Percentiles rank a stretch among this genome's conserved stretches.
Conservation (phyloP, 2,329 filamentous ascomycete genomes). For the Cladophialophora chaetospira region DNA sequence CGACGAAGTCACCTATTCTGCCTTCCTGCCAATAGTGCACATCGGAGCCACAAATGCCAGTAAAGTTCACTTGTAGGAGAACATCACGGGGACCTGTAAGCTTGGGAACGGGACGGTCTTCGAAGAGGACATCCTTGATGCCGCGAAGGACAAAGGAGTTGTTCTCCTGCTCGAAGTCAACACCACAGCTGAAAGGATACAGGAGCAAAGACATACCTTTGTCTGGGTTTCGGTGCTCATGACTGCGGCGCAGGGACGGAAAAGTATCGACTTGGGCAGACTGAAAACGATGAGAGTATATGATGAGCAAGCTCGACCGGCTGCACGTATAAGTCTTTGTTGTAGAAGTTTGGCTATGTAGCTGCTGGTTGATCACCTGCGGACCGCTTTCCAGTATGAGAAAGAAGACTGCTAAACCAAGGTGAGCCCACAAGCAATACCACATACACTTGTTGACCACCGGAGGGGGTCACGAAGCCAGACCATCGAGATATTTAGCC, state of each 20-base stretch:
- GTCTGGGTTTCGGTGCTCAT: conserved; percentile 27
- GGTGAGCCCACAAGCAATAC: not conserved
- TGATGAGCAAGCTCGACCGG: not conserved
- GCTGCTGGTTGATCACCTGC: conserved; percentile 1
- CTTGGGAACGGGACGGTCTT: conserved; percentile 72
- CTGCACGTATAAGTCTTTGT: not conserved
- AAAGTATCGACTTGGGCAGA: no score
- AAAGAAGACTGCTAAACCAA: not conserved
- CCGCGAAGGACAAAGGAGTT: conserved; percentile 83
- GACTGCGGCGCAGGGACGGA: not conserved
- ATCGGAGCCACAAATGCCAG: conserved; percentile 85
- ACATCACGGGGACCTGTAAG: conserved; percentile 68
- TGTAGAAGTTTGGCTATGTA: conserved; percentile 7
- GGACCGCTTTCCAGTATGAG: conserved; percentile 15
- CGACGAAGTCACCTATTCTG: conserved; percentile 47
- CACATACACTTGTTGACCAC: not conserved
- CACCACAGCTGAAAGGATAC: not conserved
- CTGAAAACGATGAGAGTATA: no score
- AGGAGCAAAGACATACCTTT: conserved; percentile 11
- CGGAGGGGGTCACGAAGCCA: conserved; percentile 5
- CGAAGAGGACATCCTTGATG: conserved; percentile 70
- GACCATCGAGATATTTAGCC: conserved; percentile 12
- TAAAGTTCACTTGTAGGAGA: conserved; percentile 78
- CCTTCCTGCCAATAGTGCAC: conserved; percentile 56
- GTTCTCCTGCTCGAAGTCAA: conserved; percentile 58